A percentile compares a stretch with the other conserved stretches of the same genome.
Evolutionary conservation across 495 filamentous ascomycete genomes (phyloP).

Genomic region (Penicillium fimorum): DNA sequence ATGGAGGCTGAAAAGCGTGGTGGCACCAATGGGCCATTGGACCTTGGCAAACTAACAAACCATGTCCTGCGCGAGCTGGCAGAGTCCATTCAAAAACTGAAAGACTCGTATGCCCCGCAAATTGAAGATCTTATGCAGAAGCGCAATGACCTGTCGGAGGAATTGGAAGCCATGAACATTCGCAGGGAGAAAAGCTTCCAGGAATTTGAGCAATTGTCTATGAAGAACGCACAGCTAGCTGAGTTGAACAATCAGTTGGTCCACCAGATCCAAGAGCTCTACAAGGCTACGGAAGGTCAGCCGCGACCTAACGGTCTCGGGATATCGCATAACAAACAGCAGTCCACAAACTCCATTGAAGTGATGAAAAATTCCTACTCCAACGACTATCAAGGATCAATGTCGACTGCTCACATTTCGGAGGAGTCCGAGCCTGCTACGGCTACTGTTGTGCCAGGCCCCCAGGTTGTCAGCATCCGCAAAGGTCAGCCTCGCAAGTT

Average conservation of each 20-base stretch:
- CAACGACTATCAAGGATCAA: conserved; percentile 48
- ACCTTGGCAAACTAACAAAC: conserved; percentile 74
- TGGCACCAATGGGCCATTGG: conserved; percentile 60
- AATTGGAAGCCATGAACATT: conserved; percentile 72
- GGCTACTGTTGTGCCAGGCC: conserved; percentile 68
- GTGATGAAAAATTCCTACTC: conserved; percentile 48
- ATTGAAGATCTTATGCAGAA: conserved; percentile 84
- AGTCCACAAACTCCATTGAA: conserved; percentile 66
- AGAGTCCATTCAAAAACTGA: conserved; percentile 80
- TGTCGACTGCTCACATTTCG: conserved; percentile 56
- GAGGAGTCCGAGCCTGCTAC: conserved; percentile 67
- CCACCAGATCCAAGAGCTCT: conserved; percentile 88
- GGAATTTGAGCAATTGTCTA: conserved; percentile 90
- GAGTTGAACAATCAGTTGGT: conserved; percentile 94
- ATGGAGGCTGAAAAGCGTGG: conserved; percentile 65
- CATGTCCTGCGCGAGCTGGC: conserved; percentile 86
- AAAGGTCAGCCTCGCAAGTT: conserved; percentile 93
- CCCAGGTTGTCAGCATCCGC: conserved; percentile 87
- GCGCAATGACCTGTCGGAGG: conserved; percentile 76
- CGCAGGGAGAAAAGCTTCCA: conserved; percentile 88
- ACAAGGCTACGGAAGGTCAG: conserved; percentile 70
- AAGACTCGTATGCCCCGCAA: conserved; percentile 69
- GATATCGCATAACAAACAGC: conserved; percentile 73
- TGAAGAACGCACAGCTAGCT: conserved; percentile 89
- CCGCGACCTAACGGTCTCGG: conserved; percentile 72